Percentiles rank a stretch among this genome's conserved stretches.
Conservation (phyloP, 345 rosid species). For the Citrus cavaleriei region DNA sequence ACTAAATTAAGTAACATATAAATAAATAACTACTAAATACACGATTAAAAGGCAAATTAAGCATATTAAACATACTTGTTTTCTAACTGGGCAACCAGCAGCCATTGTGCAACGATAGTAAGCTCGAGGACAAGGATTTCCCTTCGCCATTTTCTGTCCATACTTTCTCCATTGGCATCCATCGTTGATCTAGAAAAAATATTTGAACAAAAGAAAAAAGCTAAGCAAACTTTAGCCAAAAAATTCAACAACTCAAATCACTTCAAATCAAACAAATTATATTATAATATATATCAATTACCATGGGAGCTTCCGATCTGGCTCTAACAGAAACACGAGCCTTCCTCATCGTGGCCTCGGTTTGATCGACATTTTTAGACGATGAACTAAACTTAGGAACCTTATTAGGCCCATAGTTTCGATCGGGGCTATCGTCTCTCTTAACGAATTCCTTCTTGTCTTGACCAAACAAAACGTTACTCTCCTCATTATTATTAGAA, state of each 20-base stretch:
- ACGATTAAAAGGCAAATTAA: too few relatives aligned
- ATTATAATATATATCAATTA: neutral
- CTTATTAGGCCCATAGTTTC: conserved; percentile 34
- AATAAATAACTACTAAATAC: too few relatives aligned
- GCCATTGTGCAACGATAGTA: conserved; percentile 82
- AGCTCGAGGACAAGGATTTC: conserved; percentile 81
- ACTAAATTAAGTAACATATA: too few relatives aligned
- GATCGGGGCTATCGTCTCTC: conserved; percentile 45
- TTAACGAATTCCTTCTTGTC: conserved; percentile 25
- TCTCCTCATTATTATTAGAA: conserved; percentile 4
- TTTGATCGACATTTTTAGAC: conserved; percentile 44
- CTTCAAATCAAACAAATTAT: neutral
- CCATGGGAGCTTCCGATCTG: conserved; percentile 45
- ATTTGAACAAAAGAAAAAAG: neutral
- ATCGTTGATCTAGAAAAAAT: conserved; percentile 43
- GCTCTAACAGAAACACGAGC: conserved; percentile 71
- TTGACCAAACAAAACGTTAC: conserved; percentile 2
- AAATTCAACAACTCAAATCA: neutral
- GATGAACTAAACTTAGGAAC: conserved; percentile 41
- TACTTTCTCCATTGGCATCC: conserved; percentile 83
- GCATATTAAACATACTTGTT: conserved; percentile 39
- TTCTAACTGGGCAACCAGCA: conserved; percentile 74
- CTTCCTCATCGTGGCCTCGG: conserved; percentile 68
- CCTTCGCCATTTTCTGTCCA: conserved; percentile 81
- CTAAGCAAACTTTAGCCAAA: neutral